Evolutionary conservation across 345 rosid genomes (phyloP), one percentile per base, ranked within the genome.

Genomic region (Citrus inodora): DNA sequence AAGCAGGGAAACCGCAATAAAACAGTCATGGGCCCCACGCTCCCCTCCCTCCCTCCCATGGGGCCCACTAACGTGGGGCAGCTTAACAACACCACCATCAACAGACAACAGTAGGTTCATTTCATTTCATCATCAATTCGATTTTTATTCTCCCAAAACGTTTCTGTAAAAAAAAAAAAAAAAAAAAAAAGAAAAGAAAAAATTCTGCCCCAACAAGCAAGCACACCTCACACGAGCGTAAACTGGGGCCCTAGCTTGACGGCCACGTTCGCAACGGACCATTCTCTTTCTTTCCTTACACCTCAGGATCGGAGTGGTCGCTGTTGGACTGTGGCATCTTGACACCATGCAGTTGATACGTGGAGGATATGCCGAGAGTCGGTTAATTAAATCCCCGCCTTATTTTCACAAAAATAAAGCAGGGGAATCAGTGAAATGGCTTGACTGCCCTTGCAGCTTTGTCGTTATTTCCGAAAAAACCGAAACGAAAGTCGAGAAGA

Each of bases 21-120:
- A 79, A 67, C 83, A 73, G 82, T 59, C 60, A 51, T 75, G 83
- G 87, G 86, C n/a, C 86, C 88, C 88, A 46, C 17, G 87, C 24
- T 84, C 87, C 87, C 2, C 2, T 4, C 67, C 17, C 37, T 7
- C 0, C 74, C 42, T 40, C 11, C 13, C 11, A 75, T 72, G 71
- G 80, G 72, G 38, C 21, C 81, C 81, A 76, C 67, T 65, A 72
- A 65, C 78, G 67, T 48, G 82, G 73, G 69, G 22, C 58, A 16
- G 58, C 46, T 19, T 38, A 17, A 32, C 63, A 51, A 17, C 51
- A 13, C 16, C 51, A 38, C 42, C 51, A 3, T 46, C 51, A 46
- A 13, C 51, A 46, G 13, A 13, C 17, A 13, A 46, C 51, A 46
- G 5, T 46, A 3, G 51, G 17, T 11, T 46, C 51, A 46, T 13